phyloP scores from a whole-genome alignment of 2,329 filamentous ascomycete genomes.

The Phialophora tarda region DNA sequence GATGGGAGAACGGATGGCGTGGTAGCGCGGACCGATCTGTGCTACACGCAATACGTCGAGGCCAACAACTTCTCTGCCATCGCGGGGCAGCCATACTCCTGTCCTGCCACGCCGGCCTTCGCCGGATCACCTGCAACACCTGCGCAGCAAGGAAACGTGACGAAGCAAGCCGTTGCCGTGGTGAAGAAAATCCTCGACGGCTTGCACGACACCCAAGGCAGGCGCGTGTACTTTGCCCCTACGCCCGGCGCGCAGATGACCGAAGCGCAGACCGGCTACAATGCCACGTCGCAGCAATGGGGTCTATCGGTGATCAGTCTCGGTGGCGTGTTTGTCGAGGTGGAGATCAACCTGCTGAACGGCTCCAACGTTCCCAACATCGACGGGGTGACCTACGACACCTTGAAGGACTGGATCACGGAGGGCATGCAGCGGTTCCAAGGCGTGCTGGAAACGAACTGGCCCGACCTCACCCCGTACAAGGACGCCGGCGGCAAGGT shows the following conservation, averaged over 20 bases:
- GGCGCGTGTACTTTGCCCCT: constrained; percentile 50
- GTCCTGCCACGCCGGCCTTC: constrained; percentile 37
- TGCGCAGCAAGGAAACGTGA: constrained; percentile 44
- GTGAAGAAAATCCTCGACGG: constrained; percentile 48
- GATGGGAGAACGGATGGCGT: constrained; percentile 63
- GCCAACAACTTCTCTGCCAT: constrained; percentile 51
- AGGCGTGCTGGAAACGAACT: constrained; percentile 60
- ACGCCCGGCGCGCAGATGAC: constrained; percentile 41
- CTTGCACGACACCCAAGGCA: constrained; percentile 48
- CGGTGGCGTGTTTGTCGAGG: constrained; percentile 40
- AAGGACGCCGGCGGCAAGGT: constrained; percentile 60
- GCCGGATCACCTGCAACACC: constrained; percentile 15
- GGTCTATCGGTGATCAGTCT: constrained; percentile 43
- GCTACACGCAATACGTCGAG: constrained; percentile 47
- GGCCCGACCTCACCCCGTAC: constrained; percentile 60
- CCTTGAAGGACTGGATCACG: constrained; percentile 61
- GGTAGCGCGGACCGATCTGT: constrained; percentile 57
- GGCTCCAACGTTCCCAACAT: constrained; percentile 50
- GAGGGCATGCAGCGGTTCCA: constrained; percentile 56
- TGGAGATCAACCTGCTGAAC: constrained; percentile 36
- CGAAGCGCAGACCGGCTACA: constrained; percentile 41
- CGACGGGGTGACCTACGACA: constrained; percentile 61
- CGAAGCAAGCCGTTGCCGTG: constrained; percentile 43
- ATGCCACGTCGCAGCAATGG: constrained; percentile 42
- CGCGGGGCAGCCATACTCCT: constrained; percentile 57